Base-by-base conservation (phyloP, 352 stramenopile species). In the Phytophthora syringae region DNA sequence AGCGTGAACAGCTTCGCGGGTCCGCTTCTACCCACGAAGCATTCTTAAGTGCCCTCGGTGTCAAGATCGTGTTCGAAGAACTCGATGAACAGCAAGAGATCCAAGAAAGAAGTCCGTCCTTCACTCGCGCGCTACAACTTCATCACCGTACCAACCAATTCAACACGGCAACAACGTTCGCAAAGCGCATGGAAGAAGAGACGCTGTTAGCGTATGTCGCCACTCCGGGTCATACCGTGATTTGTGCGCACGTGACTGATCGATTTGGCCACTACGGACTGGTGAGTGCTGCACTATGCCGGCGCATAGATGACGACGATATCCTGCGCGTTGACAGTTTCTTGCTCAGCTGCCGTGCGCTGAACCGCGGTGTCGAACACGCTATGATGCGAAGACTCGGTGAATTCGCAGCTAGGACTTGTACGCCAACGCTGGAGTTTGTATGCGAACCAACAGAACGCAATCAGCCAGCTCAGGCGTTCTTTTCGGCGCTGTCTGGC, bases 101-200 rank as follows among this genome's bases (percentile, higher is more conserved):
- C 52, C 15, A 25, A 43, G 37, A 32, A 36, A 64, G 52, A 32
- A 67, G 66, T 22, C 37, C 60, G n/a, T 59, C 60, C 3, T 84
- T 84, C 42, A 64, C 60, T 39, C 71, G 84, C 16, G 68, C 77
- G 5, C 52, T 92, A 3, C 84, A 93, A 66, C 74, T 92, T 39
- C 83, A 88, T 43, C 77, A 91, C 37, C 80, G 84, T 16, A 92
- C 82, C 12, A 92, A 91, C 39, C 83, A 88, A 43, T 92, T 92
- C 56, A 92, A 85, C 59, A 77, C 81, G 12, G 62, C 80, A 45
- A 90, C 82, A 36, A 81, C 64, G 0, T 88, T 84, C 27, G 74
- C 79, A 0, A 80, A 82, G 36, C 32, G 64, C 3, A 20, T 90
- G n/a, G 76, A 73, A 15, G 44, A 71, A 37, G 37, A 74, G 5